Base-by-base conservation (phyloP, 148 eudicot genomes). In the Nepenthes gracilis region DNA sequence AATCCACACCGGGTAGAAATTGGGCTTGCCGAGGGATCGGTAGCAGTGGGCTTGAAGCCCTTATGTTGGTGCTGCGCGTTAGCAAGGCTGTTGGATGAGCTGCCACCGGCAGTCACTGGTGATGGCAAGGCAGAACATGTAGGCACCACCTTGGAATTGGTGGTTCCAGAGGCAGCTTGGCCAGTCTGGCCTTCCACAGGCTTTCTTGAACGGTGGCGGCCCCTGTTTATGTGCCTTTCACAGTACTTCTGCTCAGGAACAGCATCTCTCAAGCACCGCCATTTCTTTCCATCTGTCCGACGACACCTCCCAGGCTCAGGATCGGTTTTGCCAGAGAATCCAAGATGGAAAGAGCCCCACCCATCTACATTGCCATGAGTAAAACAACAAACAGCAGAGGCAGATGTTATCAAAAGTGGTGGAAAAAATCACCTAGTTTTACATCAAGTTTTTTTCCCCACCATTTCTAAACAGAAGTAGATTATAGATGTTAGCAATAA, bases 141-240 rank as follows among this genome's bases (percentile, higher is more conserved):
- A 40, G 84, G 71, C 63, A 73, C 75, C 66, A 67, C 84, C 61
- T 77, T 82, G 1, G 81, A 54, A 65, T 70, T 69, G 48, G 48
- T 11, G 11, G 85, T 67, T 61, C 76, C 87, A 72, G 85, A 62
- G 74, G 79, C 72, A 61, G 78, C 83, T 71, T 86, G 93, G 97
- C 89, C 81, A 69, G 65, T 69, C 14, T 70, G 89, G 77, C 77
- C 79, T 82, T 82, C 87, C 67, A 64, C 67, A 64, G 67, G 67
- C 67, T 64, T 64, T 64, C 67, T 64, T 64, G 67, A 64, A 64
- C 67, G 67, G 54, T 64, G 67, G 32, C 67, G 67, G 67, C 67
- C 67, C 13, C 67, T 64, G 59, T 64, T 64, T 14, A 64, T 64
- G 36, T 64, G 67, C 51, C 59, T 64, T 64, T 64, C 67, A 23